A percentile compares a stretch with the other conserved stretches of the same genome.
phyloP scores from a whole-genome alignment of 106 monocot genomes.

The Cymbidium sinense region DNA sequence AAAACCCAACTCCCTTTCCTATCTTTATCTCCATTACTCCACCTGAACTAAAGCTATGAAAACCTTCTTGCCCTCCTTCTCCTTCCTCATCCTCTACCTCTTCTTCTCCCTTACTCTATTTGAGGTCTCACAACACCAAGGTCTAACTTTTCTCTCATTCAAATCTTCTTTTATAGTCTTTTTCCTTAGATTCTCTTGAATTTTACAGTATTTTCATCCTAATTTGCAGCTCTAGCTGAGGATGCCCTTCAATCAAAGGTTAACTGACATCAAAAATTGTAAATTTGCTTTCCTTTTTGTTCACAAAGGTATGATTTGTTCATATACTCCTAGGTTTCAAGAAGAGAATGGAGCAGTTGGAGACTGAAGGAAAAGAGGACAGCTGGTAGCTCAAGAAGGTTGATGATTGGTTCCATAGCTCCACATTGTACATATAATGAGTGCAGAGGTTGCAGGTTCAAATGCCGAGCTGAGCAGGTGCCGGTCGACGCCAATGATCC shows the following conservation, averaged over 20 bases:
- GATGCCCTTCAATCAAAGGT: too few species aligned
- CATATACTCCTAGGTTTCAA: neutral
- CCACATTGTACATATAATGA: constrained; percentile 82
- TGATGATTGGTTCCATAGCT: constrained; percentile 80
- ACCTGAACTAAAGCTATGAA: constrained; percentile 4
- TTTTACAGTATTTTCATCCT: too few species aligned
- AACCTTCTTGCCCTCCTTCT: constrained; percentile 4
- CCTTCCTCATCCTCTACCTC: constrained; percentile 14
- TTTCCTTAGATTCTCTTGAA: neutral
- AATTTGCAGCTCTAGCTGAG: too few species aligned
- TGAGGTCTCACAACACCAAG: neutral
- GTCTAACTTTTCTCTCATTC: neutral
- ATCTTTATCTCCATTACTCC: neutral
- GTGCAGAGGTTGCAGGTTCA: constrained; percentile 85
- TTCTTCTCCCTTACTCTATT: neutral
- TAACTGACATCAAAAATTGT: too few species aligned
- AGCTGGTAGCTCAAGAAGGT: constrained; percentile 26
- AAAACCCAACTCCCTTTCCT: too few species aligned
- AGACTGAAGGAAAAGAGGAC: constrained; percentile 5
- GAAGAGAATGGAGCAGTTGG: neutral
- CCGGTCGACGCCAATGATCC: constrained; percentile 84
- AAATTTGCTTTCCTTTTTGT: too few species aligned
- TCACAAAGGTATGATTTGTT: neutral
- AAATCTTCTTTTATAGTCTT: neutral
- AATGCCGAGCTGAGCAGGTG: constrained; percentile 79